These are phyloP conservation scores for Rhizomucor pusillus DNA, from an alignment of 371 early-diverging fungal genomes.

Conservation along the genomic window DNA sequence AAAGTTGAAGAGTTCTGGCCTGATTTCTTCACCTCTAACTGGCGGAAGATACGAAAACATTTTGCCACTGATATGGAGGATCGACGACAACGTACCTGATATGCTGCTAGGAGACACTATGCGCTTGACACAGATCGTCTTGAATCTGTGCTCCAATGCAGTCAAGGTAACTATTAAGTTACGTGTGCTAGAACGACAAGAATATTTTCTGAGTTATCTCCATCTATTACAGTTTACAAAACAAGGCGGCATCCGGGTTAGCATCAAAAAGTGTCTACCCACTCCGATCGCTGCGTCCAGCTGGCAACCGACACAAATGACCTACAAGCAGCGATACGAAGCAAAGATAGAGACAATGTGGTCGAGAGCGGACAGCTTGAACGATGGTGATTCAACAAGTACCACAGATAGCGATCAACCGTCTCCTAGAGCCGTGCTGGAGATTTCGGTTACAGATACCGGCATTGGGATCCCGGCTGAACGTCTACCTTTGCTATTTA, in stretches of 20 bases:
- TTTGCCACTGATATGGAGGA: conserved; percentile 56
- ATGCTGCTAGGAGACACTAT: conserved; percentile 58
- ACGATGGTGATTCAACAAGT: conserved; percentile 9
- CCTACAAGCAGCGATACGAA: conserved; percentile 58
- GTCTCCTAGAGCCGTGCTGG: conserved; percentile 46
- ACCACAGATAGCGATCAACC: conserved; percentile 20
- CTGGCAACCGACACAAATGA: conserved; percentile 34
- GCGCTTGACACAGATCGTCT: conserved; percentile 54
- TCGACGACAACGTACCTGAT: conserved; percentile 56
- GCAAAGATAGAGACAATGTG: conserved; percentile 50
- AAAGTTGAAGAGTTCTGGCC: conserved; percentile 17
- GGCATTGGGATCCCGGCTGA: conserved; percentile 62
- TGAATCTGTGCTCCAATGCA: conserved; percentile 61
- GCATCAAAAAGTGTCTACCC: conserved; percentile 35
- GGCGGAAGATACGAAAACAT: conserved; percentile 41
- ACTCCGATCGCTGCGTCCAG: conserved; percentile 16
- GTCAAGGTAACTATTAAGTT: conserved; percentile 41
- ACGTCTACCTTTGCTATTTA: conserved; percentile 53
- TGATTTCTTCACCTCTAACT: conserved; percentile 9
- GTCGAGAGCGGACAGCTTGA: conserved; percentile 9
- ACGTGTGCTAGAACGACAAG: background rate
- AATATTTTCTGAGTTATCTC: background rate
- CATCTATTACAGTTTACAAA: conserved; percentile 38
- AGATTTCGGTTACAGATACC: conserved; percentile 58
- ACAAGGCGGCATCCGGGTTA: conserved; percentile 39